These are phyloP conservation scores for Penicillium riverlandense DNA, from an alignment of 495 filamentous ascomycete genomes.

Conservation along the genomic window DNA sequence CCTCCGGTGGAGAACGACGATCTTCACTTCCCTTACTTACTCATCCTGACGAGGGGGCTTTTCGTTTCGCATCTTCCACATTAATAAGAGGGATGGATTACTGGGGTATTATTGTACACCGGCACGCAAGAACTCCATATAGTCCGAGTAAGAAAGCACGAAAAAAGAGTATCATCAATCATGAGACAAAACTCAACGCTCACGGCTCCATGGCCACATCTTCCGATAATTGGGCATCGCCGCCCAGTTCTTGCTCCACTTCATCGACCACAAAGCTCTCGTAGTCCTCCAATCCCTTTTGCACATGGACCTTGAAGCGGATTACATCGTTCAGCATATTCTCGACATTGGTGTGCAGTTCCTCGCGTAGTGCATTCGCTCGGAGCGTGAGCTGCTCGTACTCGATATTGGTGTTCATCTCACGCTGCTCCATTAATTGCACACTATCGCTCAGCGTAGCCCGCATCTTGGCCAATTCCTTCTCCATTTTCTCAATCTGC, in stretches of 20 bases:
- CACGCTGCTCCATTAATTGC: slow-evolving; percentile 86
- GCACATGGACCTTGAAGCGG: slow-evolving; percentile 96
- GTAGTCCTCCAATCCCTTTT: slow-evolving; percentile 85
- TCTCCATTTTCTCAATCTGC: slow-evolving; percentile 97
- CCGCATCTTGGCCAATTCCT: slow-evolving; percentile 89
- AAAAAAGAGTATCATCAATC: slow-evolving; percentile 2
- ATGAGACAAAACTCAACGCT: slow-evolving; percentile 5
- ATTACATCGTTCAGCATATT: slow-evolving; percentile 95
- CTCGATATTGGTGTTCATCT: slow-evolving; percentile 96
- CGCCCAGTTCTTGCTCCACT: slow-evolving; percentile 72
- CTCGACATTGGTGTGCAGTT: slow-evolving; percentile 92
- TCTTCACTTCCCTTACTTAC: too few species aligned
- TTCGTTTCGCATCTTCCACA: too few species aligned
- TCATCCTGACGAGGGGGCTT: too few species aligned
- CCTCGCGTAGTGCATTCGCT: slow-evolving; percentile 79
- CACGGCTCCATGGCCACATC: slow-evolving; percentile 17
- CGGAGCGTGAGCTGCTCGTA: slow-evolving; percentile 85
- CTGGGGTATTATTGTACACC: too few species aligned
- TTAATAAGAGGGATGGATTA: too few species aligned
- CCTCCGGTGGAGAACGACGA: too few species aligned
- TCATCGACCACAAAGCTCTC: slow-evolving; percentile 88
- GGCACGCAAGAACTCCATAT: too few species aligned
- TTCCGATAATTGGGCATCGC: slow-evolving; percentile 23
- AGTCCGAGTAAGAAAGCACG: background rate
- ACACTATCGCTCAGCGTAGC: slow-evolving; percentile 77